These are phyloP conservation scores for Diaporthe vaccinii DNA, from an alignment of 2,329 filamentous ascomycete species.

Conservation along the genomic window DNA sequence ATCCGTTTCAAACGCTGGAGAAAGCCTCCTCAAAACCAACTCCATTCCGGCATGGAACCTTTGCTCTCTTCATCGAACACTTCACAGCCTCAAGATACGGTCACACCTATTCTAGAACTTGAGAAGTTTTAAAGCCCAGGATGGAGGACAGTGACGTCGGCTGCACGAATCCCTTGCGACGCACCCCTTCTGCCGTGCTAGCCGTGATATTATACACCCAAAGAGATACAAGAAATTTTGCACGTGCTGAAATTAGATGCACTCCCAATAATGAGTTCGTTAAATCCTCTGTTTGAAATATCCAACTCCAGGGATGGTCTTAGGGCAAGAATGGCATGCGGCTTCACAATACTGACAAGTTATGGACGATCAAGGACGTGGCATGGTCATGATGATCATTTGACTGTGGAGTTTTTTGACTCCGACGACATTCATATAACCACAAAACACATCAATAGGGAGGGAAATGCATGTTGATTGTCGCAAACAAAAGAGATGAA, in stretches of 20 bases:
- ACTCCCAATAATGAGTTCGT: not conserved
- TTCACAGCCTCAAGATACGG: not conserved
- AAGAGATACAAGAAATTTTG: not conserved
- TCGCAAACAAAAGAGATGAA: no score
- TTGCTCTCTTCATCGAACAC: not conserved
- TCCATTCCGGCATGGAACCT: not conserved
- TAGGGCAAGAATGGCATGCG: not conserved
- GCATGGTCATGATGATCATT: not conserved
- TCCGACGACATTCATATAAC: not conserved
- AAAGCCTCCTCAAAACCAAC: not conserved
- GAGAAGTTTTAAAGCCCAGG: no score
- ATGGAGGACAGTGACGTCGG: no score
- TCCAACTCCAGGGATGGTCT: not conserved
- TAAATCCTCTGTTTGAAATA: not conserved
- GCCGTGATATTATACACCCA: not conserved
- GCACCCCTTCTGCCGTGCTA: not conserved
- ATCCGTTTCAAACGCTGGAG: not conserved
- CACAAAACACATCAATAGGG: not conserved
- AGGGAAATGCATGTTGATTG: not conserved
- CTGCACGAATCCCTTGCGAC: not conserved
- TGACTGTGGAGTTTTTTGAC: not conserved
- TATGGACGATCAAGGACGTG: not conserved
- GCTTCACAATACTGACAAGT: not conserved
- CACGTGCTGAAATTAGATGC: not conserved
- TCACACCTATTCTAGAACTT: no score